phyloP scores from a whole-genome alignment of 331 rosid species.

The Malus hybrid region DNA sequence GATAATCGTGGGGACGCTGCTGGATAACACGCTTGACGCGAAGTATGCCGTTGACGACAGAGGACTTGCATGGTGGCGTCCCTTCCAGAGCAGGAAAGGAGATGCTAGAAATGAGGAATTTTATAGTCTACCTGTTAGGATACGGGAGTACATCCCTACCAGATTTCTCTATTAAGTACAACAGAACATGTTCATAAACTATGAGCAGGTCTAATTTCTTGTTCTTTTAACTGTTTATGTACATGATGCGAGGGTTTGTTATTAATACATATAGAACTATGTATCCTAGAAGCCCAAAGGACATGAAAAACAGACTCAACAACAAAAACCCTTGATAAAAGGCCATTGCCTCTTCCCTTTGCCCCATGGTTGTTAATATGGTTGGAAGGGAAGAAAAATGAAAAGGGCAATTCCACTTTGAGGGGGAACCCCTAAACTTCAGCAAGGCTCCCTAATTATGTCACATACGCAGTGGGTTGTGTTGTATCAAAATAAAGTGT shows the following conservation, averaged over 20 bases:
- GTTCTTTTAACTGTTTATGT: background rate
- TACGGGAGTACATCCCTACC: constrained; percentile 58
- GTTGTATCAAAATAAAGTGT: too few relatives aligned
- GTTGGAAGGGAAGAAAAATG: too few relatives aligned
- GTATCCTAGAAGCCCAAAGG: background rate
- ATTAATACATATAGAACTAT: background rate
- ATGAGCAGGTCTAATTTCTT: background rate
- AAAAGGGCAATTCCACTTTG: too few relatives aligned
- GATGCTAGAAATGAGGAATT: constrained; percentile 74
- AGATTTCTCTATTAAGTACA: constrained; percentile 38
- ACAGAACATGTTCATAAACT: background rate
- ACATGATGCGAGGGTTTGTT: background rate
- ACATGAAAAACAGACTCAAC: too few relatives aligned
- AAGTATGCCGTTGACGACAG: constrained; percentile 39
- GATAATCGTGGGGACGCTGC: constrained; percentile 65
- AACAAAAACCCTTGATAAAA: background rate
- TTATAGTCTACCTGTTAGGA: constrained; percentile 58
- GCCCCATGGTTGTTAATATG: background rate
- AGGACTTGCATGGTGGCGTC: constrained; percentile 85
- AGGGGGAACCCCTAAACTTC: too few relatives aligned
- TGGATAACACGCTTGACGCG: constrained; percentile 76
- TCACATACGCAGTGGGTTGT: too few relatives aligned
- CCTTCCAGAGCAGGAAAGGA: constrained; percentile 75
- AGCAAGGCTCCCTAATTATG: too few relatives aligned
- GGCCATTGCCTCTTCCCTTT: background rate